phyloP scores from a whole-genome alignment of 2,329 filamentous ascomycete genomes.

The Diatrype stigma region DNA sequence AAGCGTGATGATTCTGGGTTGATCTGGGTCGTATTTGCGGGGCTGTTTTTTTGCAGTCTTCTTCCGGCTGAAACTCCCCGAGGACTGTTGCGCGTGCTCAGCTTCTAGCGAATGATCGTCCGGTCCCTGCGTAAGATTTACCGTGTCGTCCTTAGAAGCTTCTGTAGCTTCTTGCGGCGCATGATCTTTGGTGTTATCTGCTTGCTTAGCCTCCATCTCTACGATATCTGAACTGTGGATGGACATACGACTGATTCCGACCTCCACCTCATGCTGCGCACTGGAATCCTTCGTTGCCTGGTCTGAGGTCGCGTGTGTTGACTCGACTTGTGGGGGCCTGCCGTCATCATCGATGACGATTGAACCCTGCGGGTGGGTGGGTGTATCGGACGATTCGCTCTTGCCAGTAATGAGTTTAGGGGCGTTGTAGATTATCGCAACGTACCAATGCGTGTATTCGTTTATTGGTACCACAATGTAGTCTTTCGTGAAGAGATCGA shows the following conservation, averaged over 20 bases:
- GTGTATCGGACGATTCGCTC: conserved; percentile 2
- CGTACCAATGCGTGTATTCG: conserved; percentile 83
- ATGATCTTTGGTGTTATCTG: conserved; percentile 6
- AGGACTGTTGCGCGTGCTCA: conserved; percentile 7
- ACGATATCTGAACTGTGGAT: conserved; percentile 14
- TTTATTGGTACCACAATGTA: conserved; percentile 93
- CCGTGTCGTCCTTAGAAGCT: conserved; percentile 2
- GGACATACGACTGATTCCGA: conserved; percentile 23
- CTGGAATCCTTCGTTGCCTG: not conserved
- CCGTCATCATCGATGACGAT: conserved; percentile 9
- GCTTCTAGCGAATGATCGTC: conserved; percentile 8
- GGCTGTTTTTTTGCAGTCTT: conserved; percentile 30
- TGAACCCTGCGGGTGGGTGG: conserved; percentile 1
- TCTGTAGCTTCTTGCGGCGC: conserved; percentile 4
- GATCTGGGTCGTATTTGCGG: conserved; percentile 43
- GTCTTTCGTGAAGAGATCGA: conserved; percentile 81
- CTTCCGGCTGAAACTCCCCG: conserved; percentile 19
- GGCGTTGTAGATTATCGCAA: conserved; percentile 92
- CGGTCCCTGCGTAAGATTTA: conserved; percentile 11
- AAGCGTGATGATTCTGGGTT: conserved; percentile 75
- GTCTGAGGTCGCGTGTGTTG: not conserved
- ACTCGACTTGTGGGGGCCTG: conserved; percentile 4
- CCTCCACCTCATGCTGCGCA: conserved; percentile 14
- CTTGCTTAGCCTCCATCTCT: conserved; percentile 15
- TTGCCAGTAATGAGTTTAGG: conserved; percentile 50